Evolutionary conservation across 108 stramenopile genomes (phyloP).

Genomic region (Nitzschia putrida): DNA sequence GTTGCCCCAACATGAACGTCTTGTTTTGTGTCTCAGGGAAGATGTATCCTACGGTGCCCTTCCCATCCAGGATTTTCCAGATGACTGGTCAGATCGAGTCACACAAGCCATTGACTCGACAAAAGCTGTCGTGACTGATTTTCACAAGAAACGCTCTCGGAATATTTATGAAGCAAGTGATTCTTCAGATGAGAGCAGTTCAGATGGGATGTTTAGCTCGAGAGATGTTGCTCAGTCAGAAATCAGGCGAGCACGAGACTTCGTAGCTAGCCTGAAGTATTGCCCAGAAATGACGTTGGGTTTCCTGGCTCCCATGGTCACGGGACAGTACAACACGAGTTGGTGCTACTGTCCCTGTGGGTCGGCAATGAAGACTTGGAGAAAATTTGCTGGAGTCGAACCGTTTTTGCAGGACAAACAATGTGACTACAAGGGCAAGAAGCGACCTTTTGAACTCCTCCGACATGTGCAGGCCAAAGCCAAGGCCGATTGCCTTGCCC

Average conservation of each 20-base stretch:
- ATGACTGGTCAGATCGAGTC: not conserved
- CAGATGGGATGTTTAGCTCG: not conserved
- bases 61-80: not conserved
- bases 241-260: not conserved
- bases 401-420: not conserved
- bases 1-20: not conserved
- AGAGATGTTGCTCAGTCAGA: not conserved
- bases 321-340: not conserved
- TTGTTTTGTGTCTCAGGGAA: not conserved
- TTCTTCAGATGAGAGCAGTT: not conserved
- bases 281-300: not conserved
- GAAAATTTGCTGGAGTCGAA: not conserved
- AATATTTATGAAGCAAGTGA: not conserved
- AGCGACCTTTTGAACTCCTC: not conserved
- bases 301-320: not conserved
- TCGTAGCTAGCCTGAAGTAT: not conserved
- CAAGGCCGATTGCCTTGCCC: not conserved
- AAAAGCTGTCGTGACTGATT: not conserved
- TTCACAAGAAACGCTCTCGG: not conserved
- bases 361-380: not conserved
- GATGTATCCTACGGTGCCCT: not conserved
- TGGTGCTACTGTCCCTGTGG: constrained; percentile 2
- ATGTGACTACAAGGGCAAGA: not conserved
- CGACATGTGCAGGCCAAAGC: not conserved
- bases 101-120: not conserved